Conservation (phyloP, 495 filamentous ascomycete species). For the Extremus antarcticus region DNA sequence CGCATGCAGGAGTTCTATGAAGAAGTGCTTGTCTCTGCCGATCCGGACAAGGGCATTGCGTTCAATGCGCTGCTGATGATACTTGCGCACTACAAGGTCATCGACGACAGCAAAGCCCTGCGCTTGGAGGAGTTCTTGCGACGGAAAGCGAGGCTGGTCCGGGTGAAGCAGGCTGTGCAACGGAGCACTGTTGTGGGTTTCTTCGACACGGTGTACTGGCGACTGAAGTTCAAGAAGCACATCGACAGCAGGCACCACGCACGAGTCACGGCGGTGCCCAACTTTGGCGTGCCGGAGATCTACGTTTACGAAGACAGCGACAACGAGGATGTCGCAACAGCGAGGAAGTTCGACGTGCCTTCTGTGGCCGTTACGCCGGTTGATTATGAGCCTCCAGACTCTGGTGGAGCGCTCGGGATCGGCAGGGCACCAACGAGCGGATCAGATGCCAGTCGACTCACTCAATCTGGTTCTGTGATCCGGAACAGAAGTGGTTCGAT, state of each 20-base stretch:
- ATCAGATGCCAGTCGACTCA: constrained; percentile 22
- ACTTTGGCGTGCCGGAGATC: constrained; percentile 82
- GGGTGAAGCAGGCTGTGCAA: constrained; percentile 91
- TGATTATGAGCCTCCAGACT: constrained; percentile 8
- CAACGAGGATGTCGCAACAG: constrained; percentile 27
- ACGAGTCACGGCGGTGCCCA: constrained; percentile 65
- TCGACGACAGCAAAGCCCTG: constrained; percentile 92
- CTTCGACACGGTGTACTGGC: constrained; percentile 91
- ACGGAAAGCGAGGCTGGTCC: constrained; percentile 77
- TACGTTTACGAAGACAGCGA: constrained; percentile 57
- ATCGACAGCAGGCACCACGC: constrained; percentile 55
- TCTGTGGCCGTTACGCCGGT: constrained; percentile 21
- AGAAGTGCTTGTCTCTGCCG: constrained; percentile 87
- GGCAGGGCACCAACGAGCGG: constrained; percentile 15
- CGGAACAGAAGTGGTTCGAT: constrained; percentile 31
- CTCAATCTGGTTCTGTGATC: constrained; percentile 11
- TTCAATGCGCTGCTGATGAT: constrained; percentile 96
- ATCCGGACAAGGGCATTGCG: constrained; percentile 74
- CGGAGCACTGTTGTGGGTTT: constrained; percentile 84
- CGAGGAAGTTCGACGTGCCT: constrained; percentile 26
- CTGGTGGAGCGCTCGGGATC: constrained; percentile 2
- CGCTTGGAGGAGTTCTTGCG: constrained; percentile 90
- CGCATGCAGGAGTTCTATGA: constrained; percentile 90
- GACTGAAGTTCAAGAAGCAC: constrained; percentile 64
- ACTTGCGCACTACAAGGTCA: constrained; percentile 96